These are phyloP conservation scores for Sclerotinia borealis DNA, from an alignment of 2,329 filamentous ascomycete genomes.

Conservation along the genomic window DNA sequence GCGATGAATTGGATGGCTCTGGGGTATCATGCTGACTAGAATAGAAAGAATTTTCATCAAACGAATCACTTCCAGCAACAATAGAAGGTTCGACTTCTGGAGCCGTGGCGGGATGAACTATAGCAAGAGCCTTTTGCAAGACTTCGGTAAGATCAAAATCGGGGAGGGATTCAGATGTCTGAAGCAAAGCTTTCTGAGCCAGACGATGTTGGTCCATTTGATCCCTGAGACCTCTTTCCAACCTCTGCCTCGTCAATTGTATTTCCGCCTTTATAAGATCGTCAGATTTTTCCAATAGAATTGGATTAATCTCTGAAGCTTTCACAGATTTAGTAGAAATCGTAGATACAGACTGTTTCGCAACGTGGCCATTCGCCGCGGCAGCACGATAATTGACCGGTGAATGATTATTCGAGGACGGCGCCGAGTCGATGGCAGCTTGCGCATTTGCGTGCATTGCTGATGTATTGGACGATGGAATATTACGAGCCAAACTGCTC, in stretches of 20 bases:
- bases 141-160: constrained; percentile 70
- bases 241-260: constrained; percentile 69
- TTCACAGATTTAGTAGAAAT: constrained; percentile 38
- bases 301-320: constrained; percentile 66
- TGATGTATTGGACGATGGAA: constrained; percentile 23
- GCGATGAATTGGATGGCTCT: constrained; percentile 42
- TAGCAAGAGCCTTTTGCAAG: constrained; percentile 60
- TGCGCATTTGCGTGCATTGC: constrained; percentile 22
- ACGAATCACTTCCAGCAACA: constrained; percentile 67
- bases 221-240: constrained; percentile 73
- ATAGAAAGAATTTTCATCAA: constrained; percentile 93
- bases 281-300: constrained; percentile 81
- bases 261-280: constrained; percentile 77
- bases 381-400: constrained; percentile 28
- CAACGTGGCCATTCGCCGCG: constrained; percentile 28
- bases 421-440: constrained; percentile 22
- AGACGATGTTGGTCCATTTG: constrained; percentile 61
- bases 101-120: constrained; percentile 60
- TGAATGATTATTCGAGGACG: constrained; percentile 21
- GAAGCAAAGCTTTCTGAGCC: constrained; percentile 38
- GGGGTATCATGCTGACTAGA: constrained; percentile 86
- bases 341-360: constrained; percentile 10
- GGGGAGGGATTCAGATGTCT: constrained; percentile 46
- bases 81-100: constrained; percentile 50
- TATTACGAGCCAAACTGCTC: constrained; percentile 19